Conservation (phyloP, 768 basidiomycete genomes). For the Fomitopsis serialis region DNA sequence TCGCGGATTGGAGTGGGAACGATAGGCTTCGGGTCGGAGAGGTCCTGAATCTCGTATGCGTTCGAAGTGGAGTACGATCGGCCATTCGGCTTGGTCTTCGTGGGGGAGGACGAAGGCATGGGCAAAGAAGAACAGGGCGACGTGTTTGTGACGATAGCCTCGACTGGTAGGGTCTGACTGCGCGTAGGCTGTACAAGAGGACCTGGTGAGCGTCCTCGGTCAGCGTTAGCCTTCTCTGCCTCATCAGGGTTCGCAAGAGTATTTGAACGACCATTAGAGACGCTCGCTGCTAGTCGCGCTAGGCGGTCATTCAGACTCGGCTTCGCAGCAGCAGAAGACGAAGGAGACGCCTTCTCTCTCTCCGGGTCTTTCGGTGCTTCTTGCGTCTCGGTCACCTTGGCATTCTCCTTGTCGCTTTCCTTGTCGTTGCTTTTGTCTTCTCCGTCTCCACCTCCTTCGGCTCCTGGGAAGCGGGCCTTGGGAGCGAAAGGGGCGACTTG, state of each 20-base stretch:
- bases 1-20: slow-evolving; percentile 27
- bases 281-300: slow-evolving; percentile 18
- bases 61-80: slow-evolving; percentile 23
- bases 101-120: slow-evolving; percentile 4
- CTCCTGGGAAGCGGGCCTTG: neutral
- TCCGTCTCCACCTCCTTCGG: slow-evolving; percentile 10
- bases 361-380: slow-evolving; percentile 7
- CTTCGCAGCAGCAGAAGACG: slow-evolving; percentile 13
- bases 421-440: too few relatives aligned
- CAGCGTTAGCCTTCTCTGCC: slow-evolving; percentile 3
- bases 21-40: slow-evolving; percentile 22
- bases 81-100: slow-evolving; percentile 11
- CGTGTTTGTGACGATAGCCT: slow-evolving; percentile 2
- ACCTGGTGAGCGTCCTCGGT: slow-evolving; percentile 8
- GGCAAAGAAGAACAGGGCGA: slow-evolving; percentile 9
- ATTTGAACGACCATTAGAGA: slow-evolving; percentile 7
- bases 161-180: slow-evolving; percentile 21
- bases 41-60: slow-evolving; percentile 16
- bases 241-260: slow-evolving; percentile 5
- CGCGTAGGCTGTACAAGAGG: slow-evolving; percentile 17
- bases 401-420: slow-evolving; percentile 14
- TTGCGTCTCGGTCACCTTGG: slow-evolving; percentile 2
- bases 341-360: slow-evolving; percentile 6
- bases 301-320: slow-evolving; percentile 23
- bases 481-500: slow-evolving; percentile 6